phyloP scores from a whole-genome alignment of 441 rosid genomes.

The Erysimum pusillum region DNA sequence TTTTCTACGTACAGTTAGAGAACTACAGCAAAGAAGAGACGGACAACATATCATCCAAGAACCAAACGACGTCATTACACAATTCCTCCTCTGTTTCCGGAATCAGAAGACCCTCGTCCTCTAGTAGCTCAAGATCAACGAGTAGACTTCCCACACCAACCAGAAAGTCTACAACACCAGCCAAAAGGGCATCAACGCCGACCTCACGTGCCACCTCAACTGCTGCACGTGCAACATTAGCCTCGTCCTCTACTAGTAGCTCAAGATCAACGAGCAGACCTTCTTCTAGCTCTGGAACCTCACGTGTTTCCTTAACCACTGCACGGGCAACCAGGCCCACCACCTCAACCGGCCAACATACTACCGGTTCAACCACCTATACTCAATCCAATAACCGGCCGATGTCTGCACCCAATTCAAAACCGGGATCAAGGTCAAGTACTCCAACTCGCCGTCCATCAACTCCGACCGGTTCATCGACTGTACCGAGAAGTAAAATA shows the following conservation, averaged over 20 bases:
- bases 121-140: conserved; percentile 47
- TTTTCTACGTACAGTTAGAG: conserved; percentile 57
- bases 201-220: conserved; percentile 46
- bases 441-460: conserved; percentile 54
- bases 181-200: conserved; percentile 61
- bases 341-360: conserved; percentile 58
- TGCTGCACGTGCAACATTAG: conserved; percentile 56
- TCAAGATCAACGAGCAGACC: conserved; percentile 49
- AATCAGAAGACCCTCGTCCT: conserved; percentile 65
- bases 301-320: conserved; percentile 53
- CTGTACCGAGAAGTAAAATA: conserved; percentile 49
- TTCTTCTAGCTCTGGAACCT: conserved; percentile 62
- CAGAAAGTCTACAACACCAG: conserved; percentile 61
- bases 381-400: conserved; percentile 35
- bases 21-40: conserved; percentile 61
- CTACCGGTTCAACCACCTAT: conserved; percentile 58
- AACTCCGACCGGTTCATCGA: conserved; percentile 48
- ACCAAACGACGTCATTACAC: conserved; percentile 4
- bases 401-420: conserved; percentile 51
- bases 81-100: conserved; percentile 7
- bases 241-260: conserved; percentile 55
- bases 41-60: conserved; percentile 24
- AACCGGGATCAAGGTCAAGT: conserved; percentile 66
- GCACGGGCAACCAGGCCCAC: conserved; percentile 20
- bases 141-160: conserved; percentile 54